Conservation (phyloP, 495 filamentous ascomycete species). For the Letharia lupina region DNA sequence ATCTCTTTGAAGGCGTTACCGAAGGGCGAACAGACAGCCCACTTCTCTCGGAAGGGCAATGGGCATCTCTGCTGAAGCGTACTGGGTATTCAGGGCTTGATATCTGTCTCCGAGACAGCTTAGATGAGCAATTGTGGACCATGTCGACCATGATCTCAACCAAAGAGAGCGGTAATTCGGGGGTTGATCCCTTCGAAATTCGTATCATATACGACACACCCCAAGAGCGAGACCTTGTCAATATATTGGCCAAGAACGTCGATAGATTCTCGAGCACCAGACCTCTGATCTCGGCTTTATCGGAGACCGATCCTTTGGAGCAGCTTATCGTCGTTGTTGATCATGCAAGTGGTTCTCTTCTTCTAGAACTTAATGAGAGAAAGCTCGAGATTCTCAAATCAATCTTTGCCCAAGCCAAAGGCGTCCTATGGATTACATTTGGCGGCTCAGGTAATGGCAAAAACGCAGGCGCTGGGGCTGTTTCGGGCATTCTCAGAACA, state of each 20-base stretch:
- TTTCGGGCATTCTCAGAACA: slow-evolving; percentile 23
- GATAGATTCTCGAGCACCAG: background rate
- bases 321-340: background rate
- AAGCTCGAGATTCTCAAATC: background rate
- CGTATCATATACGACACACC: slow-evolving; percentile 4
- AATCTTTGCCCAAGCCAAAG: slow-evolving; percentile 1
- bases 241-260: background rate
- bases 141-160: slow-evolving; percentile 16
- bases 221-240: slow-evolving; percentile 8
- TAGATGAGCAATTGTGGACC: slow-evolving; percentile 9
- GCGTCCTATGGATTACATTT: slow-evolving; percentile 26
- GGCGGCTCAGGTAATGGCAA: slow-evolving; percentile 21
- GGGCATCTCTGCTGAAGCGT: slow-evolving; percentile 15
- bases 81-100: slow-evolving; percentile 22
- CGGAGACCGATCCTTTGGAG: background rate
- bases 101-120: slow-evolving; percentile 18
- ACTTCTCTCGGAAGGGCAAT: slow-evolving; percentile 13
- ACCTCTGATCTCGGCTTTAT: background rate
- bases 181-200: background rate
- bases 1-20: background rate
- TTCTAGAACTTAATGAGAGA: slow-evolving; percentile 2
- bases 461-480: slow-evolving; percentile 11
- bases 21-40: slow-evolving; percentile 11
- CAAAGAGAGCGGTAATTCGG: background rate
- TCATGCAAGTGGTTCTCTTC: background rate